Percentiles rank a stretch among this genome's conserved stretches.
Conservation (phyloP, 1,139 yeast species). For the Yamadazyma sp. region DNA sequence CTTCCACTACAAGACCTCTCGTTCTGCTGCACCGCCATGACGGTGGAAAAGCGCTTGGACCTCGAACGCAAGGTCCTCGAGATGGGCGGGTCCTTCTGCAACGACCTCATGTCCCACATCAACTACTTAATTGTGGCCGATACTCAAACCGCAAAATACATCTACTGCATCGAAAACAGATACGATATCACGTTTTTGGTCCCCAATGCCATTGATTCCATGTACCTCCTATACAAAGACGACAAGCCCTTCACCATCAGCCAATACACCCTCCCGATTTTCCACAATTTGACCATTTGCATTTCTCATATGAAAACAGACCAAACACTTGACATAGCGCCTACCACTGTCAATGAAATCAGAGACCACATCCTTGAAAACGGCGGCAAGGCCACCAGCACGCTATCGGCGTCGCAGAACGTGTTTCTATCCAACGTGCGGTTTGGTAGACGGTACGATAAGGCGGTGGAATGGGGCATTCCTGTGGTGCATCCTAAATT, state of each 20-base stretch:
- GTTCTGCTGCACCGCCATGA: slow-evolving; percentile 47
- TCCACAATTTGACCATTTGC: slow-evolving; percentile 50
- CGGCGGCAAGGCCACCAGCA: slow-evolving; percentile 62
- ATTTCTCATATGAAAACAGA: slow-evolving; percentile 48
- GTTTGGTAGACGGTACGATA: slow-evolving; percentile 60
- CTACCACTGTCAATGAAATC: slow-evolving; percentile 6
- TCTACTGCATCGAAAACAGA: slow-evolving; percentile 58
- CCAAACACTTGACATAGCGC: slow-evolving; percentile 13
- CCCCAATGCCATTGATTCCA: slow-evolving; percentile 10
- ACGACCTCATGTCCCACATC: slow-evolving; percentile 68
- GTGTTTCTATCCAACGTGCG: slow-evolving; percentile 55
- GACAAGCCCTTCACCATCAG: slow-evolving; percentile 37
- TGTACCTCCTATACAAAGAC: slow-evolving; percentile 9
- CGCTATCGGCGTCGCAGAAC: slow-evolving; percentile 51
- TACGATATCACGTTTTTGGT: slow-evolving; percentile 58
- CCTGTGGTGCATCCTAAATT: slow-evolving; percentile 76
- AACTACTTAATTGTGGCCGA: slow-evolving; percentile 68
- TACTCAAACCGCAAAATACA: slow-evolving; percentile 65
- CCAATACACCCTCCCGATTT: slow-evolving; percentile 38
- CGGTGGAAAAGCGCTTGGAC: slow-evolving; percentile 26
- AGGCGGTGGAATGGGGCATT: slow-evolving; percentile 66
- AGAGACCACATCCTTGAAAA: slow-evolving; percentile 38
- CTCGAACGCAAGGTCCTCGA: slow-evolving; percentile 42
- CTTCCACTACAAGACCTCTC: slow-evolving; percentile 34
- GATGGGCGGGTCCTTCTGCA: slow-evolving; percentile 64